phyloP scores from a whole-genome alignment of 495 filamentous ascomycete species.

The Mytilinidion resinicola region DNA sequence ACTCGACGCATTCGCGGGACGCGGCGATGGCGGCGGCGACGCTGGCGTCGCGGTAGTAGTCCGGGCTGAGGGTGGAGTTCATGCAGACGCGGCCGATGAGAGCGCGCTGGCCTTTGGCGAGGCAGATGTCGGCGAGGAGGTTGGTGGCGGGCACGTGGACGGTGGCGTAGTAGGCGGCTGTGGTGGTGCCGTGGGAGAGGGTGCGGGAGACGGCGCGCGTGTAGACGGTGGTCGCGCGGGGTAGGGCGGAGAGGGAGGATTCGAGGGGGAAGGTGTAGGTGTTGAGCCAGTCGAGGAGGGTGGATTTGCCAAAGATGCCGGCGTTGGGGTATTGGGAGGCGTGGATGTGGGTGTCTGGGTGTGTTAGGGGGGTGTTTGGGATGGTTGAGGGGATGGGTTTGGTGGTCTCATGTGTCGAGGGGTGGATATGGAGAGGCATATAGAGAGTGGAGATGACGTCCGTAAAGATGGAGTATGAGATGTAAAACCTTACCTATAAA shows the following conservation, averaged over 20 bases:
- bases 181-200: slow-evolving; percentile 83
- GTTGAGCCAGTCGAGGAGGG: slow-evolving; percentile 84
- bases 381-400: background rate
- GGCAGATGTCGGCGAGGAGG: slow-evolving; percentile 75
- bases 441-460: background rate
- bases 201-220: slow-evolving; percentile 67
- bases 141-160: slow-evolving; percentile 76
- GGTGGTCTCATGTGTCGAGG: background rate
- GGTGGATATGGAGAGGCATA: background rate
- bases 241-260: slow-evolving; percentile 52
- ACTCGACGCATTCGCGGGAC: slow-evolving; percentile 56
- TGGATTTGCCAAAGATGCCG: slow-evolving; percentile 84
- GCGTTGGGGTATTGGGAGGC: slow-evolving; percentile 89
- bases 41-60: slow-evolving; percentile 66
- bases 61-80: slow-evolving; percentile 63
- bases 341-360: slow-evolving; percentile 86
- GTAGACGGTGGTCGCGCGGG: slow-evolving; percentile 58
- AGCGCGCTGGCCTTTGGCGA: slow-evolving; percentile 71
- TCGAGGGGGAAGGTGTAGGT: slow-evolving; percentile 96
- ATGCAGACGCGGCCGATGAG: slow-evolving; percentile 90
- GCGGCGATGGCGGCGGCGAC: slow-evolving; percentile 49
- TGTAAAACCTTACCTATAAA: slow-evolving; percentile 62
- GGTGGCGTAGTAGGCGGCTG: slow-evolving; percentile 87
- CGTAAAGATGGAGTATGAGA: background rate
- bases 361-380: background rate